phyloP scores from a whole-genome alignment of 805 yeast species.

The Candida quercuum region DNA sequence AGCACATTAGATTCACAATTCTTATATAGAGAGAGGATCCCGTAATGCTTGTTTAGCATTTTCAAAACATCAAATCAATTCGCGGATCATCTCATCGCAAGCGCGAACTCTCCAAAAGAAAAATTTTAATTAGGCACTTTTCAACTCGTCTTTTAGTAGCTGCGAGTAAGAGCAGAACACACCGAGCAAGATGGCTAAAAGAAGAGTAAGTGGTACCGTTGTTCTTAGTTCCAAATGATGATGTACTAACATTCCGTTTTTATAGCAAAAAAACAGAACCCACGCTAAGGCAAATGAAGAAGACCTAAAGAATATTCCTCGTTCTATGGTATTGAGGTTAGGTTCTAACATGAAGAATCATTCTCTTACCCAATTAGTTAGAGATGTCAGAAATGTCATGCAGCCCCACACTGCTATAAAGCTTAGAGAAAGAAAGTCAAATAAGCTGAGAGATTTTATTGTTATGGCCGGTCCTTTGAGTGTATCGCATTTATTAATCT shows the following conservation, averaged over 20 bases:
- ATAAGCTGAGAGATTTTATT: conserved; percentile 85
- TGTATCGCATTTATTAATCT: conserved; percentile 81
- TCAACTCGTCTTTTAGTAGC: too few relatives aligned
- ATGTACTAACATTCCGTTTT: conserved; percentile 11
- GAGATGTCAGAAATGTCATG: conserved; percentile 85
- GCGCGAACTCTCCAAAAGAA: too few relatives aligned
- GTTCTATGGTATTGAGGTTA: conserved; percentile 89
- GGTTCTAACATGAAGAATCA: conserved; percentile 76
- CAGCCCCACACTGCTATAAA: conserved; percentile 95
- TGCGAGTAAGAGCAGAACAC: too few relatives aligned
- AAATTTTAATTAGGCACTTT: too few relatives aligned
- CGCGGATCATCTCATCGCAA: too few relatives aligned
- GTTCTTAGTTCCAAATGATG: not conserved
- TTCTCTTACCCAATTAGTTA: conserved; percentile 76
- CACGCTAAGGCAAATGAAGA: conserved; percentile 64
- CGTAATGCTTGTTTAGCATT: too few relatives aligned
- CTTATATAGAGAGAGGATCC: too few relatives aligned
- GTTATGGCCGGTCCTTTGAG: conserved; percentile 99
- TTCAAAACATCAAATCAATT: too few relatives aligned
- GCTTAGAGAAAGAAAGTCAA: conserved; percentile 79
- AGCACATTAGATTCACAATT: too few relatives aligned
- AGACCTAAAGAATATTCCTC: conserved; percentile 69
- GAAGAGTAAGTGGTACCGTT: conserved; percentile 35
- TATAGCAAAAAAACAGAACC: conserved; percentile 74
- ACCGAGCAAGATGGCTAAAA: conserved; percentile 39